Evolutionary conservation across 495 filamentous ascomycete genomes (phyloP), one percentile per base, ranked within the genome.

Genomic region (Aspergillus nanangensis): DNA sequence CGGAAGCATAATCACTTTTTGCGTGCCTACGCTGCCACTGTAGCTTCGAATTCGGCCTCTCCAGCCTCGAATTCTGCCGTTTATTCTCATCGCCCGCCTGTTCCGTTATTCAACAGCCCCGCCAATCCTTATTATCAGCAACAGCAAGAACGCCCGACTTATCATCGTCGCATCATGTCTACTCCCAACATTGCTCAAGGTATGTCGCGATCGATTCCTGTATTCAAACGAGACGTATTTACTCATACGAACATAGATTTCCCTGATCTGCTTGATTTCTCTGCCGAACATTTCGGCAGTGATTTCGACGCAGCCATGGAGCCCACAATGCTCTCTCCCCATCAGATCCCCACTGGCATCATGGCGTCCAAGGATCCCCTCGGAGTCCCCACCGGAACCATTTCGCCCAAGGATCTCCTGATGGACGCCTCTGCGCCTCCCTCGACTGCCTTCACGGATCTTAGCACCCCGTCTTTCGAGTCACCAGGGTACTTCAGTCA

Each of bases 391-490:
- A 35, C 58, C 57, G 80, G 72, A 53, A 95, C 91, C 15, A 77
- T 97, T 38, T 97, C 92, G 44, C 92, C 92, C 11, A 82, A 84
- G 62, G 90, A 96, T 53, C 69, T 96, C 34, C 75, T 90, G 59
- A 65, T 86, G 50, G 85, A 89, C 48, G 71, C 75, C 14, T 93
- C 90, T 44, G 82, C 88, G 22, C 88, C 90, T 31, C 87, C 89
- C 43, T 95, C 91, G 0, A 74, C 84, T 32, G 81, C 88, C 11
- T 86, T 90, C 59, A 94, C 90, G 5, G 83, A 90, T 47, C 55
- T 96, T 54, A 93, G 90, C 44, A 94, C 91, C 42, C 91, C 86
- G 18, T 80, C 84, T 31, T 82, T 81, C 63, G 87, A 84, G 46
- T 91, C 87, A 27, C 88, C 89, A 15, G 80, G 59, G 63, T 76